Percentiles rank a stretch among this genome's conserved stretches.
These are phyloP conservation scores for Apiotrichum veenhuisii DNA, from an alignment of 1,284 basidiomycete genomes.

Conservation along the genomic window DNA sequence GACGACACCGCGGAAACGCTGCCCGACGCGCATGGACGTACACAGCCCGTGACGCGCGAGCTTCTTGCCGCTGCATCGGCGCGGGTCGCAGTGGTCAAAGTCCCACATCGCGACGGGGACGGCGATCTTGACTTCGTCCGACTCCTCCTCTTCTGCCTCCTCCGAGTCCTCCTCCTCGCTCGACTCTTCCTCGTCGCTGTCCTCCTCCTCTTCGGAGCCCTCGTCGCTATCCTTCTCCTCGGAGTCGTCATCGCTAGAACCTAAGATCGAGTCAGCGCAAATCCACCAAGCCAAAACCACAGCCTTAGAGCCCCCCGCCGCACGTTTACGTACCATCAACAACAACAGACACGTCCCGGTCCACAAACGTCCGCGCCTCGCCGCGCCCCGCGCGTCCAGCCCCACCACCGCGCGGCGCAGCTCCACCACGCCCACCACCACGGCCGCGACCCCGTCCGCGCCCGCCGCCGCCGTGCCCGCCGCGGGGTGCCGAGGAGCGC, in stretches of 20 bases:
- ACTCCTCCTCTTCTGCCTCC: conserved; percentile 36
- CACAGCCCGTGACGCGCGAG: conserved; percentile 81
- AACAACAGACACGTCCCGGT: conserved; percentile 7
- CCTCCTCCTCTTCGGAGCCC: conserved; percentile 23
- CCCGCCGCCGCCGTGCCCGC: conserved; percentile 7
- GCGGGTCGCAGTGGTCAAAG: conserved; percentile 95
- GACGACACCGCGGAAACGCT: conserved; percentile 85
- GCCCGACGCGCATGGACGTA: conserved; percentile 75
- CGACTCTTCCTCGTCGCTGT: conserved; percentile 11
- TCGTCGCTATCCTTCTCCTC: conserved; percentile 11
- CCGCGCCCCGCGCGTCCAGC: too few species aligned
- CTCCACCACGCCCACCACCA: conserved; percentile 6
- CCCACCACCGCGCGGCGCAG: conserved; percentile 1
- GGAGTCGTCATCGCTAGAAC: conserved; percentile 13
- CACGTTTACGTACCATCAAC: conserved; percentile 8
- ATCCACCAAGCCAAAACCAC: not conserved
- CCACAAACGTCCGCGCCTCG: not conserved
- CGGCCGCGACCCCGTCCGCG: conserved; percentile 12
- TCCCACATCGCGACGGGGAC: conserved; percentile 91
- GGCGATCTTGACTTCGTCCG: conserved; percentile 51
- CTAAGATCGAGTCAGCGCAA: not conserved
- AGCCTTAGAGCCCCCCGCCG: not conserved
- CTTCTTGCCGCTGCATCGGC: conserved; percentile 91
- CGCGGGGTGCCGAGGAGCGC: conserved; percentile 1
- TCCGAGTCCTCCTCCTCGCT: conserved; percentile 28